A percentile compares a stretch with the other conserved stretches of the same genome.
phyloP scores from a whole-genome alignment of 140 eudicot species.

The Bidens hawaiensis region DNA sequence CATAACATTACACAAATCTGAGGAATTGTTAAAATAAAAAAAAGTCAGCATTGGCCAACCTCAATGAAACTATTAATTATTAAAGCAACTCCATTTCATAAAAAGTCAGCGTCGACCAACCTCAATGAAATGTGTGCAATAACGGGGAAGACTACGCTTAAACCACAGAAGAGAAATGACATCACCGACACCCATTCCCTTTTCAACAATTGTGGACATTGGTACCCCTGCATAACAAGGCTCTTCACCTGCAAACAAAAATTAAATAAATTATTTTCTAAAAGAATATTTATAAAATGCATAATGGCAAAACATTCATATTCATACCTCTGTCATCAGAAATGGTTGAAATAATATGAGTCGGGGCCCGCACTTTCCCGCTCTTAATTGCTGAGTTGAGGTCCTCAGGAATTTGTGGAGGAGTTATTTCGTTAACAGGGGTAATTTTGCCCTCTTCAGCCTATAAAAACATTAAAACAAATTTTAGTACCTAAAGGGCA shows the following conservation, averaged over 20 bases:
- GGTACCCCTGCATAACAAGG: conserved; percentile 98
- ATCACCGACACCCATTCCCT: conserved; percentile 92
- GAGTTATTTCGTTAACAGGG: conserved; percentile 72
- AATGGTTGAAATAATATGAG: conserved; percentile 93
- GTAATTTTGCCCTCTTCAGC: conserved; percentile 71
- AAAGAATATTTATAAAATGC: not conserved
- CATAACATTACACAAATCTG: conserved; percentile 98
- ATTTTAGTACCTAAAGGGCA: not conserved
- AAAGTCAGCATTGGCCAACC: not conserved
- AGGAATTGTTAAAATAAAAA: not conserved
- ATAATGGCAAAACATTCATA: not conserved
- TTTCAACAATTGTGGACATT: conserved; percentile 92
- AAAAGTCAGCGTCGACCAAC: conserved; percentile 25
- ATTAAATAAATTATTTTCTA: not conserved
- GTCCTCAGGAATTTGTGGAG: conserved; percentile 99
- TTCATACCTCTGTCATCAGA: conserved; percentile 79
- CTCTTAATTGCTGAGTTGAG: conserved; percentile 86
- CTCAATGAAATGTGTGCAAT: conserved; percentile 95
- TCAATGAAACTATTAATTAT: conserved; percentile 6
- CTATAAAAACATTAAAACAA: conserved; percentile 28
- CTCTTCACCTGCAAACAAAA: conserved; percentile 75
- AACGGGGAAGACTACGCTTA: conserved; percentile 97
- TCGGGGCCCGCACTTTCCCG: conserved; percentile 98
- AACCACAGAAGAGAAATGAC: conserved; percentile 97
- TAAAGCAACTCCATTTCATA: not conserved